Conservation (phyloP, 2,329 filamentous ascomycete species). For the Aspergillus sp. region DNA sequence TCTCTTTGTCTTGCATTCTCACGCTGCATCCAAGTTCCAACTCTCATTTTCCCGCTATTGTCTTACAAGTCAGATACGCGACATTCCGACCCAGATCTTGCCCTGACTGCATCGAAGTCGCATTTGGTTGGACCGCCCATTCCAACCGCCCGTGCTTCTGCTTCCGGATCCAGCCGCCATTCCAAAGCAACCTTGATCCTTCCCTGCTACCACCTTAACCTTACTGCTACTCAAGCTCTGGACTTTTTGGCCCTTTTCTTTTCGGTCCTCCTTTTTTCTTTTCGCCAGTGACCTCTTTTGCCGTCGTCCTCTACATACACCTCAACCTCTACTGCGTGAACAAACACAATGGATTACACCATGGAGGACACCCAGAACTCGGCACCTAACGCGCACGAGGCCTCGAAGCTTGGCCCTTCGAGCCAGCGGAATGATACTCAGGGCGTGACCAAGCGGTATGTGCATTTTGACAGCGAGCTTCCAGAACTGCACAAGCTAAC, state of each 20-base stretch:
- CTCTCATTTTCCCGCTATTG: slow-evolving; percentile 2
- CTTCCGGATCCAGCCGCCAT: slow-evolving; percentile 33
- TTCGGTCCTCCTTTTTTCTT: slow-evolving; percentile 9
- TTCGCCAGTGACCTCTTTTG: not conserved
- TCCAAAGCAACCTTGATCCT: slow-evolving; percentile 34
- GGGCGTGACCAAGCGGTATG: slow-evolving; percentile 74
- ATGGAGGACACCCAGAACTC: slow-evolving; percentile 68
- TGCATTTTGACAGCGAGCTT: not conserved
- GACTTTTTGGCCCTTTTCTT: not conserved
- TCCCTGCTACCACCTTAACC: slow-evolving; percentile 14
- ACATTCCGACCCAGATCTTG: slow-evolving; percentile 11
- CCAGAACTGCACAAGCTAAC: not conserved
- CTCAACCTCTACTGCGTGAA: not conserved
- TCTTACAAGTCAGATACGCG: slow-evolving; percentile 12
- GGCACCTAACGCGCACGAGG: slow-evolving; percentile 61
- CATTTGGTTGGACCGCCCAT: slow-evolving; percentile 18
- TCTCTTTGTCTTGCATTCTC: not conserved
- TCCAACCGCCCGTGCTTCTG: slow-evolving; percentile 20
- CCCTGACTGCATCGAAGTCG: slow-evolving; percentile 16
- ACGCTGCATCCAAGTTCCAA: slow-evolving; percentile 1
- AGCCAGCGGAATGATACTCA: slow-evolving; percentile 64
- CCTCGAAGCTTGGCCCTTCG: slow-evolving; percentile 59
- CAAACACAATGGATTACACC: slow-evolving; percentile 51
- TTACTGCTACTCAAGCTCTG: slow-evolving; percentile 22
- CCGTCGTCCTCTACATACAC: too few species aligned